Base-by-base conservation (phyloP, 106 monocot species). In the Narthecium ossifragum region DNA sequence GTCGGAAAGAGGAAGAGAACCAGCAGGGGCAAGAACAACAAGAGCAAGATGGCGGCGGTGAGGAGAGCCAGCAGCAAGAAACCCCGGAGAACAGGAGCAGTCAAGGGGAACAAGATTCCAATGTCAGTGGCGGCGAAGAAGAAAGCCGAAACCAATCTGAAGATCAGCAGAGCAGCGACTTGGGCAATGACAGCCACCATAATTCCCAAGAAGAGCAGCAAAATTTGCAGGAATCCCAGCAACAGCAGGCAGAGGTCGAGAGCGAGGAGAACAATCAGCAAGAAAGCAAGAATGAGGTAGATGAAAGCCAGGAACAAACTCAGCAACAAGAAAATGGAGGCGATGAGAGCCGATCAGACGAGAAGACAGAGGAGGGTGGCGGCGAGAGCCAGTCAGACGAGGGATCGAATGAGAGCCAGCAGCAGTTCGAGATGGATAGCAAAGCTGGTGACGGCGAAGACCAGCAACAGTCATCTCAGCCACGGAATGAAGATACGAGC, bases 201-300 rank as follows among this genome's bases (percentile, higher is more conserved):
- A 56, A 4, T 24, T 52, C 51, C 22, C 51, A 52, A 13, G 51
- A 66, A 6, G 60, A 64, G 39, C 63, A 75, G 41, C 37, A 57
- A 22, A 48, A 34, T 28, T 58, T 26, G 46, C 56, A 55, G 46
- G 63, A 72, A 13, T 1, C 24, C 51, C 45, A 66, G 29, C 17
- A 67, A 43, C 54, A 34, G 53, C 41, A 67, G 49, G 12, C 28
- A 2, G 62, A 67, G 25, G 38, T 43, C 4, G 67, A 26, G 3
- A 24, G 24, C 10, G 28, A 50, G 0, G 43, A 30, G 39, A 37
- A 41, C 26, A 12, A 43, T 37, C 49, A 57, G 38, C 50, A 60
- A 21, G 17, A 46, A 53, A 39, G 8, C 20, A 38, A 57, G 34
- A 32, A 61, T 34, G 55, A 53, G 24, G 26, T 27, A 1, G 59